These are phyloP conservation scores for Sporopachydermia lactativora DNA, from an alignment of 805 yeast species.

Conservation along the genomic window DNA sequence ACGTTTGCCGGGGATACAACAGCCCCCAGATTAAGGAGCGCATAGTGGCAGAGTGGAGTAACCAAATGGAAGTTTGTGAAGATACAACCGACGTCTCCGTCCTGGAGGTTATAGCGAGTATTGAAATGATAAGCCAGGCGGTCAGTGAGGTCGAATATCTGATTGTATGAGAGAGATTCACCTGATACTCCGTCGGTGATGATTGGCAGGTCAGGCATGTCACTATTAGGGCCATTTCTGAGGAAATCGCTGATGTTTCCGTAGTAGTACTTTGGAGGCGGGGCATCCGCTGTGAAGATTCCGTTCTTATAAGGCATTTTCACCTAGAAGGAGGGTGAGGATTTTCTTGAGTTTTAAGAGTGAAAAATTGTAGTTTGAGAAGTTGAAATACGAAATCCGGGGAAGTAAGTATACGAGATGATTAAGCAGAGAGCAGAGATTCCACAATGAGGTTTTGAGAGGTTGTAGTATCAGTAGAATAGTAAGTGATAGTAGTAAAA, in stretches of 20 bases:
- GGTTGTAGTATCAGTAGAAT: too few species aligned
- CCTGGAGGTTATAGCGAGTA: conserved; percentile 9
- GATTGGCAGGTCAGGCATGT: neutral
- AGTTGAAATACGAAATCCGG: too few species aligned
- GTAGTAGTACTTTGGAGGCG: neutral
- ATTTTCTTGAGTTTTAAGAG: too few species aligned
- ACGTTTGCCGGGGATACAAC: conserved; percentile 20
- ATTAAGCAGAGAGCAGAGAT: too few species aligned
- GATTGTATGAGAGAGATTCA: neutral
- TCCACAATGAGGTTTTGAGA: too few species aligned
- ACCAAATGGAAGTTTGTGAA: conserved; percentile 17
- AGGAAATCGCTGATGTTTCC: neutral
- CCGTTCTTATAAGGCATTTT: too few species aligned
- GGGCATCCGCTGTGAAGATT: too few species aligned
- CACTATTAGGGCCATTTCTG: neutral
- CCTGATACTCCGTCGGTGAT: neutral
- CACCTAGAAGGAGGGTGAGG: too few species aligned
- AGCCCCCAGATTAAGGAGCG: conserved; percentile 16
- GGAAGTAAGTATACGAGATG: too few species aligned
- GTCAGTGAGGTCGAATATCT: conserved; percentile 7
- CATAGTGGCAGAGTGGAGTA: conserved; percentile 7
- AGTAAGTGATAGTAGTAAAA: too few species aligned
- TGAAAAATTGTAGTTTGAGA: too few species aligned
- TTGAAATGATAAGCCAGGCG: conserved; percentile 12
- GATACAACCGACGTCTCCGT: conserved; percentile 18